These are phyloP conservation scores for Cryptococcus depauperatus DNA, from an alignment of 1,284 basidiomycete genomes.

Conservation along the genomic window DNA sequence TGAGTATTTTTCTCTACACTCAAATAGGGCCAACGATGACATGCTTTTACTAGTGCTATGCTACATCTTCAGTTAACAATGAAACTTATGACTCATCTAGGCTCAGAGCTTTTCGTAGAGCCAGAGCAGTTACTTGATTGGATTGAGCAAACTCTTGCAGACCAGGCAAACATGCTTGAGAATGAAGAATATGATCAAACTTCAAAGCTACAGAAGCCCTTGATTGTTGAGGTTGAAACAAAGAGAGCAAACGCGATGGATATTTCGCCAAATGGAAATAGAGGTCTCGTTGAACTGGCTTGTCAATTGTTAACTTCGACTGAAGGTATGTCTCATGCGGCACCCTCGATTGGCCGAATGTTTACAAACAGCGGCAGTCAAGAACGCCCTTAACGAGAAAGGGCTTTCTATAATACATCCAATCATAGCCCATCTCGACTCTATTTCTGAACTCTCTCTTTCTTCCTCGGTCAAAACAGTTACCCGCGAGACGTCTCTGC, in stretches of 20 bases:
- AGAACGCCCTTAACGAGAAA: constrained; percentile 46
- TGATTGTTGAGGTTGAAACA: constrained; percentile 12
- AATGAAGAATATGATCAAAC: not conserved
- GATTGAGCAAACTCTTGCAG: constrained; percentile 58
- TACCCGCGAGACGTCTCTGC: constrained; percentile 54
- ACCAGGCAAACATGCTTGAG: constrained; percentile 14
- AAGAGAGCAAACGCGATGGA: constrained; percentile 4
- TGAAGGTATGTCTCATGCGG: constrained; percentile 54
- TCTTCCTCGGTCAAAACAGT: constrained; percentile 53
- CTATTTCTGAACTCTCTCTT: constrained; percentile 46
- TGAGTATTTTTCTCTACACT: constrained; percentile 10
- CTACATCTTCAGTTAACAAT: constrained; percentile 68
- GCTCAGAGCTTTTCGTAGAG: constrained; percentile 60
- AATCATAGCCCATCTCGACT: constrained; percentile 60
- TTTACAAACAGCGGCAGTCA: not conserved
- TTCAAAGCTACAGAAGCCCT: not conserved
- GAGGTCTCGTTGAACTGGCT: constrained; percentile 58
- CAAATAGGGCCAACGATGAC: no score
- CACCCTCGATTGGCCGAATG: not conserved
- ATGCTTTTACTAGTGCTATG: constrained; percentile 51
- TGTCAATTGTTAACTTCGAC: constrained; percentile 56
- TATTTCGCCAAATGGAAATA: constrained; percentile 14
- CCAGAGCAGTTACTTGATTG: constrained; percentile 68
- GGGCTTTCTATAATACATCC: constrained; percentile 59
- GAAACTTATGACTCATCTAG: constrained; percentile 63